phyloP scores from a whole-genome alignment of 2,329 filamentous ascomycete genomes.

The Colletotrichum zoysiae region DNA sequence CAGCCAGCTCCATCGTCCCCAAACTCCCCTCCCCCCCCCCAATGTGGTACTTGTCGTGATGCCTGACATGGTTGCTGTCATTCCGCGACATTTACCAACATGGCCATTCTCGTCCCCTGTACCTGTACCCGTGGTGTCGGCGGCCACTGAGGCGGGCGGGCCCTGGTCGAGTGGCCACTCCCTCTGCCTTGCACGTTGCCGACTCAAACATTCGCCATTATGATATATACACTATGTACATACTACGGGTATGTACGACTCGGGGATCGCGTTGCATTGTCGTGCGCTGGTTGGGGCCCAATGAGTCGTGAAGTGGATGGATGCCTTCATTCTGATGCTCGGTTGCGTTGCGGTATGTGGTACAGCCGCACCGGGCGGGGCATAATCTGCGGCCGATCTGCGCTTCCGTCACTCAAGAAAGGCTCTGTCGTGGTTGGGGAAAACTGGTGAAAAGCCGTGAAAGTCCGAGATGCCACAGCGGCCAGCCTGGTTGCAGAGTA shows the following conservation, averaged over 20 bases:
- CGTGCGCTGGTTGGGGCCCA: conserved; percentile 16
- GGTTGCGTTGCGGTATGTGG: neutral
- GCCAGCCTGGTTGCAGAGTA: neutral
- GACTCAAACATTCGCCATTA: conserved; percentile 7
- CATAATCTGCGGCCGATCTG: conserved; percentile 27
- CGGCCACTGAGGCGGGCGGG: neutral
- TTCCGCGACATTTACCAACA: conserved; percentile 10
- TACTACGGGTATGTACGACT: conserved; percentile 14
- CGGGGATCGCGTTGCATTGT: conserved; percentile 37
- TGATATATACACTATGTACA: neutral
- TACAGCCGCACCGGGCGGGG: conserved; percentile 11
- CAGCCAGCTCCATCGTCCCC: conserved; percentile 26
- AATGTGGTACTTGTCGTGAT: conserved; percentile 13
- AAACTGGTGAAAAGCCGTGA: neutral
- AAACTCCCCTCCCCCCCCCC: conserved; percentile 1
- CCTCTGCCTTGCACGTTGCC: conserved; percentile 10
- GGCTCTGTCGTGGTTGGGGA: conserved; percentile 5
- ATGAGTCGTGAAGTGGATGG: conserved; percentile 28
- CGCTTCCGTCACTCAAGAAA: conserved; percentile 15
- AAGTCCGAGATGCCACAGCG: neutral
- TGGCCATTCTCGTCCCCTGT: conserved; percentile 9
- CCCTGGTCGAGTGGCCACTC: neutral
- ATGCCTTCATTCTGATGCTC: conserved; percentile 8
- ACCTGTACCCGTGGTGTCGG: neutral
- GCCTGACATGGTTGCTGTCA: conserved; percentile 9